Evolutionary conservation across 192 early-diverging fungal genomes (phyloP).

Genomic region (Haplosporangium gracile): DNA sequence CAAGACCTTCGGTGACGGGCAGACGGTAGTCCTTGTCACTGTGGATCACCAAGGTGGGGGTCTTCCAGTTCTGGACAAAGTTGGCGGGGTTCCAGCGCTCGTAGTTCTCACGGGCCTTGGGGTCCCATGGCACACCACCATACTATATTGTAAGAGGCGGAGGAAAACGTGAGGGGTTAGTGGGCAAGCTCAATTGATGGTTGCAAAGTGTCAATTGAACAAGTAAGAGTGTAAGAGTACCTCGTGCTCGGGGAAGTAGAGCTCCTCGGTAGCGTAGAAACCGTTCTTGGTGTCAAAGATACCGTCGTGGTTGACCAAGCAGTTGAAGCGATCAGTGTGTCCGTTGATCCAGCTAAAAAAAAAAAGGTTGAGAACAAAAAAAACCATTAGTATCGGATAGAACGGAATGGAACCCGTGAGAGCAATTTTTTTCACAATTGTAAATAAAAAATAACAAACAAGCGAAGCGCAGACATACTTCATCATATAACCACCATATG

Average conservation of each 20-base stretch:
- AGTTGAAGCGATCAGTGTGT: slow-evolving; percentile 74
- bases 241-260: slow-evolving; percentile 85
- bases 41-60: slow-evolving; percentile 86
- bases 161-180: not conserved
- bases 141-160: slow-evolving; percentile 50
- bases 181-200: not conserved
- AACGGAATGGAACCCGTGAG: not conserved
- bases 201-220: not conserved
- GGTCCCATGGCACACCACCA: slow-evolving; percentile 72
- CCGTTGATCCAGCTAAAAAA: slow-evolving; percentile 77
- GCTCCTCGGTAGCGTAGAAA: slow-evolving; percentile 84
- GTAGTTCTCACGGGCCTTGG: slow-evolving; percentile 62
- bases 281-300: slow-evolving; percentile 70
- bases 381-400: not conserved
- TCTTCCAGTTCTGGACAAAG: slow-evolving; percentile 77
- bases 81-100: slow-evolving; percentile 79
- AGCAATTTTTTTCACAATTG: not conserved
- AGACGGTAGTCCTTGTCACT: slow-evolving; percentile 81
- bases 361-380: not conserved
- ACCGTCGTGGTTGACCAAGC: slow-evolving; percentile 82
- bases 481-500: slow-evolving; percentile 87
- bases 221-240: slow-evolving; percentile 24
- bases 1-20: slow-evolving; percentile 75
- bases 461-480: slow-evolving; percentile 55
- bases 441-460: not conserved